These are phyloP conservation scores for Lotus japonicus DNA, from an alignment of 306 rosid species.

Conservation along the genomic window DNA sequence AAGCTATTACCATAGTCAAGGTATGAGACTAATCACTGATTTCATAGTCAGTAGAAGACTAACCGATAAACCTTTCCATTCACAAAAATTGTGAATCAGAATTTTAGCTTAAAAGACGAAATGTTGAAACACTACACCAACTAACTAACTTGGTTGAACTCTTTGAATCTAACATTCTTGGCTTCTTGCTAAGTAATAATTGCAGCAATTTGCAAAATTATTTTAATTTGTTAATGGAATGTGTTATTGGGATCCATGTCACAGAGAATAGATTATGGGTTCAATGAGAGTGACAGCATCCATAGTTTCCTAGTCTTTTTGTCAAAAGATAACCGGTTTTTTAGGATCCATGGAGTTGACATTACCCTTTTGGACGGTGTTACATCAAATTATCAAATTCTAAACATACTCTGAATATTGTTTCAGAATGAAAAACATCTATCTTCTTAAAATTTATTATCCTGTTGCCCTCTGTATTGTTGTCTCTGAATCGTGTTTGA, in stretches of 20 bases:
- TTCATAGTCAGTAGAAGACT: too few species aligned
- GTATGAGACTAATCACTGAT: too few species aligned
- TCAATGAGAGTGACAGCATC: conserved; percentile 42
- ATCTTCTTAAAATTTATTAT: not conserved
- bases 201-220: not conserved
- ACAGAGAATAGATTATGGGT: conserved; percentile 27
- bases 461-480: conserved; percentile 20
- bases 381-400: not conserved
- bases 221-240: conserved; percentile 20
- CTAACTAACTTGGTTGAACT: too few species aligned
- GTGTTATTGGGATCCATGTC: conserved; percentile 41
- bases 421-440: conserved; percentile 10
- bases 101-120: too few species aligned
- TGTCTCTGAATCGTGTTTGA: conserved; percentile 75
- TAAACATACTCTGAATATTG: not conserved
- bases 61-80: too few species aligned
- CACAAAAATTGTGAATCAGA: too few species aligned
- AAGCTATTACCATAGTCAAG: too few species aligned
- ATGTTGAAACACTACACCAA: too few species aligned
- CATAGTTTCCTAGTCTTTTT: conserved; percentile 38
- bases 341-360: conserved; percentile 54
- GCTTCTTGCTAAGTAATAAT: conserved; percentile 25
- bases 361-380: conserved; percentile 48
- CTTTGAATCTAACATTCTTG: not conserved
- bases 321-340: conserved; percentile 75